Conservation (phyloP, 345 rosid species). For the Gossypium turneri region DNA sequence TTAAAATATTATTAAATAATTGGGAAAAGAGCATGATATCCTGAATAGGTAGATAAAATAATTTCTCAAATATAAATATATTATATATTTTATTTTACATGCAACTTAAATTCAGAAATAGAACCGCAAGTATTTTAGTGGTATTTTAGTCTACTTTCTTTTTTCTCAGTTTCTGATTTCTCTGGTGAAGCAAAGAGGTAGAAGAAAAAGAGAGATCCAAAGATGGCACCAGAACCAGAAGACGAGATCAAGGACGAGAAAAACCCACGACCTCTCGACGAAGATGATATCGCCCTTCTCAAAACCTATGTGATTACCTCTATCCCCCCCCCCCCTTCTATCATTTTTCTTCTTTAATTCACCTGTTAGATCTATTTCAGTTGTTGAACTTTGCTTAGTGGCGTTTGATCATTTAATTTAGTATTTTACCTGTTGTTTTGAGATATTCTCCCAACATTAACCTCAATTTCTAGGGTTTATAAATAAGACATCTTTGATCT, state of each 20-base stretch:
- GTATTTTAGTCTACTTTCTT: background rate
- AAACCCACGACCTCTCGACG: conserved; percentile 65
- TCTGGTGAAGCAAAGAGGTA: background rate
- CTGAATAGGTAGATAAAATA: too few relatives aligned
- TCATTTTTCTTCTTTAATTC: background rate
- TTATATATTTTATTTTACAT: too few relatives aligned
- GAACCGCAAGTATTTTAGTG: too few relatives aligned
- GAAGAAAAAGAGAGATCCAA: background rate
- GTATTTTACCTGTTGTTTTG: background rate
- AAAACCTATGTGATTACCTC: conserved; percentile 49
- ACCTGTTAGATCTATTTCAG: background rate
- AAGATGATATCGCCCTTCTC: conserved; percentile 72
- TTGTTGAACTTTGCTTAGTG: background rate
- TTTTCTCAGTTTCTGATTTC: background rate
- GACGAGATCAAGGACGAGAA: conserved; percentile 67
- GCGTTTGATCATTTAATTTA: background rate
- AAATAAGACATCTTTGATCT: background rate
- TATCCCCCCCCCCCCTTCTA: background rate
- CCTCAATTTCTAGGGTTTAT: background rate
- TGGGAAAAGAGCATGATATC: rapidly evolving
- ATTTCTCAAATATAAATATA: too few relatives aligned
- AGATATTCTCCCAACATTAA: background rate
- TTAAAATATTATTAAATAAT: too few relatives aligned
- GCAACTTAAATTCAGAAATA: too few relatives aligned
- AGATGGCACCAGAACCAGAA: conserved; percentile 37